A percentile compares a stretch with the other conserved stretches of the same genome.
Conservation (phyloP, 1,284 basidiomycete species). For the Neonothopanus nambi region DNA sequence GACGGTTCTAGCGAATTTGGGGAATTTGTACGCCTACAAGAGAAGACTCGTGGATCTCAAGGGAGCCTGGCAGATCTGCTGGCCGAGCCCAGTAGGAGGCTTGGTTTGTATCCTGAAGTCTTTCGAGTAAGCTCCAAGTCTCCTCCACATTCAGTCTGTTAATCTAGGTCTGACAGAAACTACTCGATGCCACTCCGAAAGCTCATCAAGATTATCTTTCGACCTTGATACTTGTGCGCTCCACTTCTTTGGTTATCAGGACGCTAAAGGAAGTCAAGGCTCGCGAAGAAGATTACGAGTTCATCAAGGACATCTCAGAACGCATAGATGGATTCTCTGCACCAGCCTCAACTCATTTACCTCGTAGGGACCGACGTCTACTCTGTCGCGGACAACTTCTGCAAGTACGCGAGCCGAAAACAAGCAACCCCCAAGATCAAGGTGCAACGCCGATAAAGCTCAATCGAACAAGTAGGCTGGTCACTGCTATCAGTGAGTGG, state of each 20-base stretch:
- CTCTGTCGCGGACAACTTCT: constrained; percentile 65
- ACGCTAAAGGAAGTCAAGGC: constrained; percentile 82
- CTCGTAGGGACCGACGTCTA: constrained; percentile 70
- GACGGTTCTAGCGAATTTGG: constrained; percentile 71
- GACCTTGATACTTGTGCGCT: constrained; percentile 65
- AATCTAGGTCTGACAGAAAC: constrained; percentile 31
- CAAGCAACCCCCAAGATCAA: constrained; percentile 12
- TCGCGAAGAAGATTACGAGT: constrained; percentile 80
- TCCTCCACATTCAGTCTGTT: neutral
- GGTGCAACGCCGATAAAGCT: neutral
- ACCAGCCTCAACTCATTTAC: constrained; percentile 50
- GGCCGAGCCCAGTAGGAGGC: constrained; percentile 72
- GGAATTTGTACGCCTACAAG: constrained; percentile 81
- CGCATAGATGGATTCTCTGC: constrained; percentile 56
- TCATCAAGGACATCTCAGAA: constrained; percentile 61
- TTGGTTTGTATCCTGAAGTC: constrained; percentile 72
- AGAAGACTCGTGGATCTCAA: constrained; percentile 40
- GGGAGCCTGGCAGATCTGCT: constrained; percentile 70
- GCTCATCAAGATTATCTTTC: constrained; percentile 68
- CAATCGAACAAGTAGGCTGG: constrained; percentile 30
- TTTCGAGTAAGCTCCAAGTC: constrained; percentile 63
- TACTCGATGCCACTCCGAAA: constrained; percentile 69
- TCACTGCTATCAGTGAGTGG: constrained; percentile 44
- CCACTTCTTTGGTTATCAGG: constrained; percentile 67
- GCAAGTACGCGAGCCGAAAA: constrained; percentile 19